Evolutionary conservation across 176 grass and related monocot species (phyloP).

Genomic region (sorghum (Sorghum bicolor)): DNA sequence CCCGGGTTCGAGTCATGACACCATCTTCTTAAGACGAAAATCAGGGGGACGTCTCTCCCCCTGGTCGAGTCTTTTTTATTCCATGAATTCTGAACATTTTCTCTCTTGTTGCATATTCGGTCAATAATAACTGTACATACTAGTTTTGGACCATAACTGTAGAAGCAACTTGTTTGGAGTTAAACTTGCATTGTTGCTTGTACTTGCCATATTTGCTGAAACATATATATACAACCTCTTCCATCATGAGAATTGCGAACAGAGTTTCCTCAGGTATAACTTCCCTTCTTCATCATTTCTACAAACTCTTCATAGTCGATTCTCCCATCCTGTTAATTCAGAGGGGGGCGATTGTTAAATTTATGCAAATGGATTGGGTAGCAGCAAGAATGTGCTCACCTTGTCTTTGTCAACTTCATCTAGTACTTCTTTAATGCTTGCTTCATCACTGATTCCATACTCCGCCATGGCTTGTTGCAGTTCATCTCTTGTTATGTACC

Average conservation of each 20-base stretch:
- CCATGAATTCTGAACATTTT: not conserved
- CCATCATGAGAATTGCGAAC: conserved; percentile 24
- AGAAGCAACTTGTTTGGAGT: conserved; percentile 22
- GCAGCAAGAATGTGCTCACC: conserved; percentile 35
- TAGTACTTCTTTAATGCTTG: conserved; percentile 72
- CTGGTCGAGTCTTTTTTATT: too few species aligned
- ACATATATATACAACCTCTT: conserved; percentile 24
- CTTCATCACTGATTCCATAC: conserved; percentile 66
- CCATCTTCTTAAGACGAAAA: too few species aligned
- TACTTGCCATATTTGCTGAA: conserved; percentile 21
- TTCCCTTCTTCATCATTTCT: conserved; percentile 82
- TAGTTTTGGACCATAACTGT: not conserved
- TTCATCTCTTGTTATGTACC: conserved; percentile 96
- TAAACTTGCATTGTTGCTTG: conserved; percentile 19
- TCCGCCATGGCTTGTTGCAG: conserved; percentile 70
- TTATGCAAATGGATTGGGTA: not conserved
- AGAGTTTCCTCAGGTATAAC: conserved; percentile 24
- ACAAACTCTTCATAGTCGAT: conserved; percentile 84
- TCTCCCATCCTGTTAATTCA: conserved; percentile 58
- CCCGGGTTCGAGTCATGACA: too few species aligned
- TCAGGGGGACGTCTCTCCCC: too few species aligned
- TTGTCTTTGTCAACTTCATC: conserved; percentile 78
- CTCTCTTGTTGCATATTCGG: conserved; percentile 2
- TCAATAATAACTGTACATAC: conserved; percentile 13
- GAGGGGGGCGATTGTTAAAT: not conserved